Percentiles rank a stretch among this genome's conserved stretches.
These are phyloP conservation scores for Lipomyces kockii DNA, from an alignment of 805 yeast species.

Conservation along the genomic window DNA sequence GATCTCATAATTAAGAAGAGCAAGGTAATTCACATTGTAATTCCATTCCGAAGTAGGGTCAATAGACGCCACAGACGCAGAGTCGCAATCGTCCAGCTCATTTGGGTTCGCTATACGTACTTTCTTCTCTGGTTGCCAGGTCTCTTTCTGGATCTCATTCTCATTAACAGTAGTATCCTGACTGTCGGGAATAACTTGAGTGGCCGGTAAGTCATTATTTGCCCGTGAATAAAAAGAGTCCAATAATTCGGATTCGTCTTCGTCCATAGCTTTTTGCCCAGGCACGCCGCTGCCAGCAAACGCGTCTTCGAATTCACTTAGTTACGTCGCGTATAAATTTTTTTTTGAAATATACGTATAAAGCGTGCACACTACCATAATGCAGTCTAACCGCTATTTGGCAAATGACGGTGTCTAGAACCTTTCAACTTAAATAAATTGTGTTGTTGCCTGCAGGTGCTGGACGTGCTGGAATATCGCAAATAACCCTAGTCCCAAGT, in stretches of 20 bases:
- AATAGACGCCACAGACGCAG: constrained; percentile 7
- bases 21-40: constrained; percentile 23
- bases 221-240: background rate
- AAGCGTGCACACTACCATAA: background rate
- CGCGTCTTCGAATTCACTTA: background rate
- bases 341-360: background rate
- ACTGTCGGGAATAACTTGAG: background rate
- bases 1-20: constrained; percentile 24
- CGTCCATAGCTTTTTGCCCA: background rate
- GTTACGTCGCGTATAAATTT: background rate
- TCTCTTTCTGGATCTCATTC: background rate
- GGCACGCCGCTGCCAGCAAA: background rate
- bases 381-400: background rate
- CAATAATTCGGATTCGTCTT: background rate
- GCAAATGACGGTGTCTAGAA: background rate
- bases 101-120: background rate
- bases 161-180: background rate
- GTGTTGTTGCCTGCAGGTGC: background rate
- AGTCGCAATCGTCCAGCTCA: background rate
- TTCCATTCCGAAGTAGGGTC: constrained; percentile 2
- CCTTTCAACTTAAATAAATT: too few relatives aligned
- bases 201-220: background rate
- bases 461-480: background rate
- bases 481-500: background rate
- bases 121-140: background rate